Evolutionary conservation across 1,139 yeast species (phyloP).

Genomic region (Geotrichum reessii): DNA sequence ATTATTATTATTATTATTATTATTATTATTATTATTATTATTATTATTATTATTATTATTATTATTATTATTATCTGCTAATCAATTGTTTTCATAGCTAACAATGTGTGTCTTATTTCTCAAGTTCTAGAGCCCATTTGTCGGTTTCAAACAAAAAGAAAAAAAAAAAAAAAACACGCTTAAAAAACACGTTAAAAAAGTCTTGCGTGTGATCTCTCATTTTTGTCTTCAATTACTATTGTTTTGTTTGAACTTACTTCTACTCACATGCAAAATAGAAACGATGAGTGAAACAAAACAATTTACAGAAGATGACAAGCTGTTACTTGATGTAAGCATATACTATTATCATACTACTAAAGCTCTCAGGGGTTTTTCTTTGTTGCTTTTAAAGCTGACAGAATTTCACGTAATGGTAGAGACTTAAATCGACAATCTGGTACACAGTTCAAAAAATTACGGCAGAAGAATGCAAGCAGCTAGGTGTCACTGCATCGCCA

Average conservation of each 20-base stretch:
- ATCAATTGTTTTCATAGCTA: not conserved
- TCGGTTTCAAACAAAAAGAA: not conserved
- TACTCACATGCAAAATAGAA: not conserved
- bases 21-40: too few species aligned
- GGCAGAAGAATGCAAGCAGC: conserved; percentile 28
- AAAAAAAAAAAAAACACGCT: not conserved
- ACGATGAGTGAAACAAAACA: conserved; percentile 5
- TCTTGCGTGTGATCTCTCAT: too few species aligned
- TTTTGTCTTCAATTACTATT: not conserved
- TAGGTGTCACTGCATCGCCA: conserved; percentile 29
- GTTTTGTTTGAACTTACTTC: not conserved
- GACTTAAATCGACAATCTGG: conserved; percentile 31
- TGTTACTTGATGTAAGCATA: conserved; percentile 6
- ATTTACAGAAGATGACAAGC: conserved; percentile 10
- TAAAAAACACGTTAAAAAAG: not conserved
- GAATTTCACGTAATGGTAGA: conserved; percentile 16
- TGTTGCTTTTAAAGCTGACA: not conserved
- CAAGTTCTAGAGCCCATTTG: not conserved
- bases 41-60: too few species aligned
- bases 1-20: too few species aligned
- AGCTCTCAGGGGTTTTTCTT: too few species aligned
- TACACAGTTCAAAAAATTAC: conserved; percentile 31
- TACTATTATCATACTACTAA: not conserved
- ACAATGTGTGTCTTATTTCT: not conserved
- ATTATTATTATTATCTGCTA: too few species aligned